Evolutionary conservation across 192 early-diverging fungal genomes (phyloP), one percentile per base, ranked within the genome.

Genomic region (Dispira simplex): DNA sequence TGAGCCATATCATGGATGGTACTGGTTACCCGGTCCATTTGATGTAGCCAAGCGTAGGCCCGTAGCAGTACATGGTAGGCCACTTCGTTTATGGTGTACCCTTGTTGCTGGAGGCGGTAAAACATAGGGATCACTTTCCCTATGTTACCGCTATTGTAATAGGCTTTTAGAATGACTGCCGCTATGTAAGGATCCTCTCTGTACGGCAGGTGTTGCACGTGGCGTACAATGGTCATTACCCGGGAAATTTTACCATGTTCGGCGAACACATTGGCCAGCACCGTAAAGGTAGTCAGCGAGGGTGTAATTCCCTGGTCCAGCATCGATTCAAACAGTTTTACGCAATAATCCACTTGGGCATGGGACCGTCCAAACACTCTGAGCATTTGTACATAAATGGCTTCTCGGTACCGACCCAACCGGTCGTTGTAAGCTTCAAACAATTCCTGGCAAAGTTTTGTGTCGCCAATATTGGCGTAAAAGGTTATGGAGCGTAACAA

Each of bases 251-350:
- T 27, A 27, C 55, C 55, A 10, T 57, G 55, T 6, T 27, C 27
- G 26, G 55, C 55, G 10, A 57, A 57, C 13, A 27, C n/a, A 26
- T 57, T 57, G 55, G 55, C 55, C 55, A 57, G 26, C 2, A 27
- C 55, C 2, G 25, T 26, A 27, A 57, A 57, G 55, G 55, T 57
- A 14, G 12, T 13, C 6, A 57, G 13, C 3, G 13, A 14, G 3
- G 55, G 55, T 20, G 55, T 57, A 23, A 57, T 57, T 14, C 27
- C n/a, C 20, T 26, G 25, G 55, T 20, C n/a, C 26, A 57, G 26
- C 25, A 57, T 16, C 21, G n/a, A 26, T 27, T 57, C 55, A 10
- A 26, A 57, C 13, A 57, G 21, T 5, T 57, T 27, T 14, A 57
- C 13, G 26, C 55, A 57, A 26, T 14, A 27, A 16, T 20, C 21